Conservation (phyloP, 129 eudicot species). For the Calendula officinalis region DNA sequence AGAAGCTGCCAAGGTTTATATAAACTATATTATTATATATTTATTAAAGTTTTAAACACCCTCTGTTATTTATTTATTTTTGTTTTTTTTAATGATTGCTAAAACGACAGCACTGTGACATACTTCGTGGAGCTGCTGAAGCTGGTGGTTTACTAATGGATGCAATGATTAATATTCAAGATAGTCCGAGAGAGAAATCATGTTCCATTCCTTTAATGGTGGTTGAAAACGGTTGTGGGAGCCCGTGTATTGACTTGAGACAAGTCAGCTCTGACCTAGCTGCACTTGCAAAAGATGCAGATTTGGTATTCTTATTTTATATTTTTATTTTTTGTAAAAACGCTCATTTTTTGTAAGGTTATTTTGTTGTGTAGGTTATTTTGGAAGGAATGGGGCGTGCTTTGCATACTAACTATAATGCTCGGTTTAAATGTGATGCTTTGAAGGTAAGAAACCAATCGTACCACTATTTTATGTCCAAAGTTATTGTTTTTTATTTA, state of each 20-base stretch:
- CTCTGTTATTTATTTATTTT: background rate
- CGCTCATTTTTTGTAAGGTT: background rate
- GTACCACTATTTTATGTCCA: background rate
- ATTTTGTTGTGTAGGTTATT: constrained; percentile 52
- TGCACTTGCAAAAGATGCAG: constrained; percentile 95
- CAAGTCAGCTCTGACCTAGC: constrained; percentile 98
- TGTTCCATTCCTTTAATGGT: constrained; percentile 85
- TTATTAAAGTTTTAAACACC: no score
- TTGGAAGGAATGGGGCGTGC: constrained; percentile 99
- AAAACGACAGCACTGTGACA: constrained; percentile 82
- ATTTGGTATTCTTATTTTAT: constrained; percentile 55
- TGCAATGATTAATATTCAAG: constrained; percentile 79
- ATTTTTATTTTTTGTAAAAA: background rate
- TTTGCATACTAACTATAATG: constrained; percentile 89
- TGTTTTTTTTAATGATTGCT: background rate
- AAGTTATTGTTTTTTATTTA: background rate
- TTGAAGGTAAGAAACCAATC: constrained; percentile 55
- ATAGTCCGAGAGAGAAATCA: constrained; percentile 43
- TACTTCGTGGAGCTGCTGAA: constrained; percentile 96
- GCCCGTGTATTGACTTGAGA: constrained; percentile 96
- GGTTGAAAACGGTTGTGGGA: constrained; percentile 97
- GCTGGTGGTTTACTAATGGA: constrained; percentile 96
- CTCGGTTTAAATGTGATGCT: constrained; percentile 83
- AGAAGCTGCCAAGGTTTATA: constrained; percentile 93
- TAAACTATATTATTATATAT: background rate